Evolutionary conservation across 805 yeast genomes (phyloP).

Genomic region (Barnettozyma pratensis): DNA sequence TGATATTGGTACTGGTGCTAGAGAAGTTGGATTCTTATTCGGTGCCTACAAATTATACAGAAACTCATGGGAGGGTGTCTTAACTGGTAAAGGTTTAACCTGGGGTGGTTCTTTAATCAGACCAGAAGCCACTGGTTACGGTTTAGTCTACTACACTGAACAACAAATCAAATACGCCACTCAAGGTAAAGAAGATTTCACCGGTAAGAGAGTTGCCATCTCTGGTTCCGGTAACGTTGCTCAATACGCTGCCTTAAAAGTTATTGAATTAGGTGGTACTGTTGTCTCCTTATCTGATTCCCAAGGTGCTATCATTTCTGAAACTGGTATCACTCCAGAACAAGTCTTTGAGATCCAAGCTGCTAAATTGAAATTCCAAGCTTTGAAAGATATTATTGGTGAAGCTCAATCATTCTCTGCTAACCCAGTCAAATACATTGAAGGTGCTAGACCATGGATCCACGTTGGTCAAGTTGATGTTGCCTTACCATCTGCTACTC

Average conservation of each 20-base stretch:
- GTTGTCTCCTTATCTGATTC: conserved; percentile 95
- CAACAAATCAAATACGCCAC: conserved; percentile 95
- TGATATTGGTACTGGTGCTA: conserved; percentile 96
- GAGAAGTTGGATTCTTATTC: conserved; percentile 68
- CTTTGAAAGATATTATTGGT: conserved; percentile 62
- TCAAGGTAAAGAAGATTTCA: conserved; percentile 80
- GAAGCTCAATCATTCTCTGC: conserved; percentile 54
- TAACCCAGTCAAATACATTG: conserved; percentile 67
- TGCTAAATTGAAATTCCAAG: conserved; percentile 75
- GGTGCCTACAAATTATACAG: conserved; percentile 93
- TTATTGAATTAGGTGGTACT: conserved; percentile 92
- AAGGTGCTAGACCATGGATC: conserved; percentile 96
- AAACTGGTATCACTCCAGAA: conserved; percentile 76
- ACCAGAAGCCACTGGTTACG: conserved; percentile 99
- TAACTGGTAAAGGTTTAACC: conserved; percentile 95
- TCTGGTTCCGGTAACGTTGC: conserved; percentile 99
- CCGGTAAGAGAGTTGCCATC: conserved; percentile 92
- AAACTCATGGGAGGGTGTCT: conserved; percentile 94
- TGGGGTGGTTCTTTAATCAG: conserved; percentile 99
- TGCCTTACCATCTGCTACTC: conserved; percentile 98
- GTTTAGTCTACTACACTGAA: conserved; percentile 93
- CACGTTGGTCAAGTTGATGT: conserved; percentile 88
- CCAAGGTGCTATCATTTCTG: conserved; percentile 78
- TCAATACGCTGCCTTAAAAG: conserved; percentile 97
- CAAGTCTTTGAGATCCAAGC: conserved; percentile 71